These are phyloP conservation scores for Ceratobasidium sp. DNA, from an alignment of 1,284 basidiomycete species.

Conservation along the genomic window DNA sequence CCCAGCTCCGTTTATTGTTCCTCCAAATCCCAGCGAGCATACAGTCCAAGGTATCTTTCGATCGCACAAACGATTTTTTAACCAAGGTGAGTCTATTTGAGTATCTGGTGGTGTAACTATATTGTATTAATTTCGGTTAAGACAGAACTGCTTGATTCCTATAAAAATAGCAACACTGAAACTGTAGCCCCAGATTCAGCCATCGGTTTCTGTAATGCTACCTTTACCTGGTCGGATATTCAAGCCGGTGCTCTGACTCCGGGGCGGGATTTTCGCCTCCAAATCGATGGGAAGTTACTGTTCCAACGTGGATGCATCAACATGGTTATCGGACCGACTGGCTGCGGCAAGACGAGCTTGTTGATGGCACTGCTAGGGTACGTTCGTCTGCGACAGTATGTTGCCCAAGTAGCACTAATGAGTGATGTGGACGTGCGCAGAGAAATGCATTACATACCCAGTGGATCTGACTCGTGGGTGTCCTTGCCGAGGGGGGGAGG, in stretches of 20 bases:
- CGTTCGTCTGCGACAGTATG: neutral
- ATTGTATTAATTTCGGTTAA: slow-evolving; percentile 43
- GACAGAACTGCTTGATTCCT: slow-evolving; percentile 62
- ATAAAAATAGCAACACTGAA: slow-evolving; percentile 50
- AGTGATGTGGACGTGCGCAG: neutral
- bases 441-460: slow-evolving; percentile 58
- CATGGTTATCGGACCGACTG: slow-evolving; percentile 65
- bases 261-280: slow-evolving; percentile 53
- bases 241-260: slow-evolving; percentile 38
- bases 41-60: slow-evolving; percentile 54
- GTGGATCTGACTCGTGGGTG: slow-evolving; percentile 62
- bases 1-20: slow-evolving; percentile 8
- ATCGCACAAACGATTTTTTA: slow-evolving; percentile 57
- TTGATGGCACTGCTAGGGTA: slow-evolving; percentile 58
- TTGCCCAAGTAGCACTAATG: neutral
- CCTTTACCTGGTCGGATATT: slow-evolving; percentile 54
- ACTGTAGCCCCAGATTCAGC: slow-evolving; percentile 46
- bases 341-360: slow-evolving; percentile 55
- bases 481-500: slow-evolving; percentile 67
- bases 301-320: slow-evolving; percentile 64
- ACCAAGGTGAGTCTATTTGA: slow-evolving; percentile 50
- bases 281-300: slow-evolving; percentile 57
- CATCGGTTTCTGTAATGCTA: slow-evolving; percentile 55
- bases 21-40: slow-evolving; percentile 3
- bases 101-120: too few species aligned